Percentiles rank a stretch among this genome's conserved stretches.
These are phyloP conservation scores for Fistulinella prunicolor DNA, from an alignment of 768 basidiomycete genomes.

Conservation along the genomic window DNA sequence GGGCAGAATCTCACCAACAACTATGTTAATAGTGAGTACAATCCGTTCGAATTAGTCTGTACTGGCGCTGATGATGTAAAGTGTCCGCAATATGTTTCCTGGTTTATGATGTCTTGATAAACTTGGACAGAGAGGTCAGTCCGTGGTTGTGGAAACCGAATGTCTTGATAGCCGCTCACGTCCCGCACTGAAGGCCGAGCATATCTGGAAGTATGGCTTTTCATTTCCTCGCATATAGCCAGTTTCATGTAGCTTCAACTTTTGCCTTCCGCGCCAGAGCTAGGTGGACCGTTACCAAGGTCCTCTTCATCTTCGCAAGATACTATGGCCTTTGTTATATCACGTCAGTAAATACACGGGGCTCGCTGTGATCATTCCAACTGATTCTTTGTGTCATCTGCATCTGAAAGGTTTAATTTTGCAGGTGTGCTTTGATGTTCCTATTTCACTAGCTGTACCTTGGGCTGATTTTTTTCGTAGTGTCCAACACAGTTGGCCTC, in stretches of 20 bases:
- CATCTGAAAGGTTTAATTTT: background rate
- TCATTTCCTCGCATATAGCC: background rate
- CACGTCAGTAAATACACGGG: background rate
- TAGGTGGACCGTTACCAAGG: background rate
- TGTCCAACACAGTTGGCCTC: background rate
- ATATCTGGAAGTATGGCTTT: conserved; percentile 4
- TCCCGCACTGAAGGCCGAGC: background rate
- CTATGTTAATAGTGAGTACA: background rate
- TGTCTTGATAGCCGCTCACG: background rate
- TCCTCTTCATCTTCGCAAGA: conserved; percentile 5
- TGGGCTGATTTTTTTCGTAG: background rate
- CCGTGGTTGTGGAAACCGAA: background rate
- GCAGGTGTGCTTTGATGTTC: background rate
- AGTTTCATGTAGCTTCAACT: background rate
- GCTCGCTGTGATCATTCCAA: background rate
- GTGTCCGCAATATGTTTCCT: background rate
- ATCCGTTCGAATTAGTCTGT: background rate
- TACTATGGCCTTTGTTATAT: background rate
- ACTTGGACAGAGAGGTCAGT: conserved; percentile 7
- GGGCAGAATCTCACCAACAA: background rate
- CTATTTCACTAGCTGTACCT: background rate
- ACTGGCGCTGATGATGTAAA: too few species aligned
- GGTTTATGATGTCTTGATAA: conserved; percentile 3
- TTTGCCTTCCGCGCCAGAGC: background rate
- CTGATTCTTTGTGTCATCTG: background rate